phyloP scores from a whole-genome alignment of 352 stramenopile genomes.

The Globisporangium cylindrosporum region DNA sequence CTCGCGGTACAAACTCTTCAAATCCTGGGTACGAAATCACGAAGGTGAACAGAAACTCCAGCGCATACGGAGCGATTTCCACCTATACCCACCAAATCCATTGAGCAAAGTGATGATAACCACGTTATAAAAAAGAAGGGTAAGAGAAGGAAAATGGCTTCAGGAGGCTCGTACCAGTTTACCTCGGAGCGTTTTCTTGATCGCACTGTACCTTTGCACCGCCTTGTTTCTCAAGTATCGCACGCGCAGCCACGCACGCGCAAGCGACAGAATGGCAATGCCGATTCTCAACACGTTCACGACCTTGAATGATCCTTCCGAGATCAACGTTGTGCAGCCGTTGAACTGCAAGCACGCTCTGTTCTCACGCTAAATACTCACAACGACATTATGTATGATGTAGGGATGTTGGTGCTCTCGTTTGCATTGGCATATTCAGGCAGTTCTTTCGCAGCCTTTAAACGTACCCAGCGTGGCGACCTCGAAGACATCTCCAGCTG shows the following conservation, averaged over 20 bases:
- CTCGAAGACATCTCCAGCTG: constrained; percentile 13
- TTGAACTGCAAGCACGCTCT: constrained; percentile 25
- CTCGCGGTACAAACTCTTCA: constrained; percentile 27
- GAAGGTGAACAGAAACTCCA: constrained; percentile 33
- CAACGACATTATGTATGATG: too few species aligned
- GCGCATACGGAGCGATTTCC: constrained; percentile 16
- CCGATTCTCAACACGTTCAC: constrained; percentile 30
- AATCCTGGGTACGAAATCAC: constrained; percentile 56
- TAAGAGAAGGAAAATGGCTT: not conserved
- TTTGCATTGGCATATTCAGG: too few species aligned
- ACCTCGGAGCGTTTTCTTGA: not conserved
- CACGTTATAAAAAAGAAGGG: not conserved
- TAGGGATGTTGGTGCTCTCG: too few species aligned
- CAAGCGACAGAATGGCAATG: constrained; percentile 20
- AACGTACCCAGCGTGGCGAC: constrained; percentile 14
- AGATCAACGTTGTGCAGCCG: constrained; percentile 32
- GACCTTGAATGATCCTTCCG: constrained; percentile 36
- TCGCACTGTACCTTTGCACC: not conserved
- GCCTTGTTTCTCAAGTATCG: constrained; percentile 16
- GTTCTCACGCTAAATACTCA: constrained; percentile 34
- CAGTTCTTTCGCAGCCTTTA: too few species aligned
- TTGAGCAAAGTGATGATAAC: not conserved
- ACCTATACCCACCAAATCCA: constrained; percentile 6
- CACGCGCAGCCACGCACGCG: constrained; percentile 25
- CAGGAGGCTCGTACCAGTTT: constrained; percentile 3